A percentile compares a stretch with the other conserved stretches of the same genome.
These are phyloP conservation scores for Penicillium atrosanguineum DNA, from an alignment of 495 filamentous ascomycete species.

Conservation along the genomic window DNA sequence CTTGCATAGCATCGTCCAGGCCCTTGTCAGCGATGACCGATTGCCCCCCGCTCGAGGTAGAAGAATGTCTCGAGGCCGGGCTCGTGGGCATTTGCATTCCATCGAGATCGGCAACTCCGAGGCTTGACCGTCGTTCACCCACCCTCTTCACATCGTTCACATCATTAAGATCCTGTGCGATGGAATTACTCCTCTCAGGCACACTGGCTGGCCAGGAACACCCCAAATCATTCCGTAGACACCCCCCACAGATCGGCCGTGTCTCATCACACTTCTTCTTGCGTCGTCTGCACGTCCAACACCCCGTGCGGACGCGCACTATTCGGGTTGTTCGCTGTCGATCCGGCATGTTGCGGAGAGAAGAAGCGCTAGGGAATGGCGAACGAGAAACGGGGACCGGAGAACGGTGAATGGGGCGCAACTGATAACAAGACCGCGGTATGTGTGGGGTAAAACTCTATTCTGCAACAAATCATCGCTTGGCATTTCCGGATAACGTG, in stretches of 20 bases:
- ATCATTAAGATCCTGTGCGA: neutral
- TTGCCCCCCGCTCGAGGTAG: conserved; percentile 15
- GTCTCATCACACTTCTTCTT: conserved; percentile 94
- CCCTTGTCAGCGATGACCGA: conserved; percentile 6
- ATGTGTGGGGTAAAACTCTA: conserved; percentile 5
- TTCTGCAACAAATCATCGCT: too few relatives aligned
- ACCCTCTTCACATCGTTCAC: neutral
- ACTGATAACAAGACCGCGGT: neutral
- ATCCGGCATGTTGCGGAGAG: conserved; percentile 25
- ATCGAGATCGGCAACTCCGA: conserved; percentile 13
- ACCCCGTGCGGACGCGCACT: conserved; percentile 60
- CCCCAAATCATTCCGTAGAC: conserved; percentile 36
- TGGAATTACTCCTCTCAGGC: conserved; percentile 16
- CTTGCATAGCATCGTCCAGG: neutral
- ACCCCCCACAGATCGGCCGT: conserved; percentile 66
- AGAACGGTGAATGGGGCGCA: neutral
- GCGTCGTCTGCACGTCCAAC: conserved; percentile 79
- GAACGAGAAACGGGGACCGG: neutral
- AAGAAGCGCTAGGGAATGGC: neutral
- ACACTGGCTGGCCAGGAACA: conserved; percentile 33
- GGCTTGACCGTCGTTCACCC: conserved; percentile 7
- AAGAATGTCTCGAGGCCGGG: conserved; percentile 17
- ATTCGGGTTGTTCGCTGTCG: conserved; percentile 31
- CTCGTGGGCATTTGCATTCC: conserved; percentile 3
- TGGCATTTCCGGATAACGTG: too few relatives aligned